A percentile compares a stretch with the other conserved stretches of the same genome.
Evolutionary conservation across 2,329 filamentous ascomycete species (phyloP).

Genomic region (Fusarium sp.): DNA sequence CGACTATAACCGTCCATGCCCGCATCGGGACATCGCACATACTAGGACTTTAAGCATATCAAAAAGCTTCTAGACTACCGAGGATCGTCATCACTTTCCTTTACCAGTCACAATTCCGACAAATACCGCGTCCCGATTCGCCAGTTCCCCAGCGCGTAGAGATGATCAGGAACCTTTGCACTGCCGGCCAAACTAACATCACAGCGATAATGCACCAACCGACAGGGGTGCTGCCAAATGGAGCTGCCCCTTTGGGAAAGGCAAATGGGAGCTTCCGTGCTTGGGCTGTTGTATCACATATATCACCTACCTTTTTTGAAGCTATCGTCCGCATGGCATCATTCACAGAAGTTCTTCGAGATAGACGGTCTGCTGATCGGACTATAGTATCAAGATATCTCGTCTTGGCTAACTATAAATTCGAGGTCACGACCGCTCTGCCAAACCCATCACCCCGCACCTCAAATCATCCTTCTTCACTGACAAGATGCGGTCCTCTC

Average conservation of each 20-base stretch:
- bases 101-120: constrained; percentile 1
- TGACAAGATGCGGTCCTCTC: constrained; percentile 13
- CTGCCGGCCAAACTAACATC: constrained; percentile 15
- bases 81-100: constrained; percentile 17
- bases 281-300: constrained; percentile 21
- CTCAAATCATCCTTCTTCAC: background rate
- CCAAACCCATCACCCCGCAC: background rate
- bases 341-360: constrained; percentile 21
- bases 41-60: constrained; percentile 20
- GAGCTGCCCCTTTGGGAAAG: constrained; percentile 28
- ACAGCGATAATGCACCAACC: constrained; percentile 10
- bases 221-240: background rate
- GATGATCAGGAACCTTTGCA: constrained; percentile 20
- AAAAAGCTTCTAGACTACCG: constrained; percentile 8
- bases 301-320: constrained; percentile 32
- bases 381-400: background rate
- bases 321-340: constrained; percentile 16
- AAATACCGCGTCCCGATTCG: background rate
- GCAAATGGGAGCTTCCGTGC: constrained; percentile 30
- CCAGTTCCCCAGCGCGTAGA: background rate
- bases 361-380: background rate
- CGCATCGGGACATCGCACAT: constrained; percentile 5
- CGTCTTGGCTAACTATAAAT: constrained; percentile 5
- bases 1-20: background rate
- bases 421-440: background rate